phyloP scores from a whole-genome alignment of 257 asterid species.

The Solanum clarkiae region DNA sequence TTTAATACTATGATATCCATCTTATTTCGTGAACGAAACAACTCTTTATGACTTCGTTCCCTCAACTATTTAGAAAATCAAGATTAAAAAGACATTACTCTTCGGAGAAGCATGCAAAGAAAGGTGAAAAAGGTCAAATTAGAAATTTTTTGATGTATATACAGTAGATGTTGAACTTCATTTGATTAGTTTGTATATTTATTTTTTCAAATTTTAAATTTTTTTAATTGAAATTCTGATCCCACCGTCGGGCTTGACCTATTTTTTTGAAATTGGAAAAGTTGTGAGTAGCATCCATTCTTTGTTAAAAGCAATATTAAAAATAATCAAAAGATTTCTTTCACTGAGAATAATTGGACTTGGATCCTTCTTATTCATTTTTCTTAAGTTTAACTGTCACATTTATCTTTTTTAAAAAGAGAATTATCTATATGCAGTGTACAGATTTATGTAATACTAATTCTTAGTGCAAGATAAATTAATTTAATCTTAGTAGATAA shows the following conservation, averaged over 20 bases:
- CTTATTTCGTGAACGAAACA: too few species aligned
- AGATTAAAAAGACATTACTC: too few species aligned
- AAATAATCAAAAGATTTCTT: constrained; percentile 2
- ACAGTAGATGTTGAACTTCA: too few species aligned
- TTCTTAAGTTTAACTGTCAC: background rate
- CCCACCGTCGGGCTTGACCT: background rate
- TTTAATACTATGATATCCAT: too few species aligned
- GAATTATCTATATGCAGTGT: background rate
- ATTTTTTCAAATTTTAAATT: too few species aligned
- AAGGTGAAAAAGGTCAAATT: too few species aligned
- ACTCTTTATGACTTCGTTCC: too few species aligned
- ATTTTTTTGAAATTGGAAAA: constrained; percentile 4
- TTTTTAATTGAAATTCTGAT: too few species aligned
- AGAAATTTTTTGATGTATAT: too few species aligned
- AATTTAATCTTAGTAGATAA: background rate
- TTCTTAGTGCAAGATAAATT: background rate
- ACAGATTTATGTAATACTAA: background rate
- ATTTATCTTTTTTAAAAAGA: background rate
- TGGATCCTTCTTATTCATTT: background rate
- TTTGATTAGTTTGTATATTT: too few species aligned
- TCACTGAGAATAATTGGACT: constrained; percentile 10
- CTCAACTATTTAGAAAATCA: too few species aligned
- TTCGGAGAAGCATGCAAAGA: too few species aligned
- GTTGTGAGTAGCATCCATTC: constrained; percentile 17
- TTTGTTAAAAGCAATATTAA: constrained; percentile 8